Percentiles rank a stretch among this genome's conserved stretches.
Conservation (phyloP, 352 stramenopile species). For the Globisporangium recalcitrans region DNA sequence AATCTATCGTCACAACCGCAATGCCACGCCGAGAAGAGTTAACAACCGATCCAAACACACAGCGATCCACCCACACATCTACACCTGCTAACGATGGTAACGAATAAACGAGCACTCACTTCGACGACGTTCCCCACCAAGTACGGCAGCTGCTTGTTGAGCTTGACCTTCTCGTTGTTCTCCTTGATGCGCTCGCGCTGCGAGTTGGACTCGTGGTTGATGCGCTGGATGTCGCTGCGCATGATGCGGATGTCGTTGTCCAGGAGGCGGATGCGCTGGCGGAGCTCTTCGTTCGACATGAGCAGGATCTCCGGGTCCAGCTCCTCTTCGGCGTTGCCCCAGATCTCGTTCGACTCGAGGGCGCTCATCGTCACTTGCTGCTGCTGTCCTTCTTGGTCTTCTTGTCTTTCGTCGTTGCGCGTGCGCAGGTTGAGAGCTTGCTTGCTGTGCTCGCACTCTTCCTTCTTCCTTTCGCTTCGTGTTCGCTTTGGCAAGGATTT, state of each 20-base stretch:
- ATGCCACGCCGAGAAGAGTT: background rate
- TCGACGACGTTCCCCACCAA: constrained; percentile 99
- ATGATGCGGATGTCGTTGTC: constrained; percentile 98
- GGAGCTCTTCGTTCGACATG: constrained; percentile 95
- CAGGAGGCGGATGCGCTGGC: constrained; percentile 93
- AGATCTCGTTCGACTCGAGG: constrained; percentile 61
- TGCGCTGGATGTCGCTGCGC: constrained; percentile 94
- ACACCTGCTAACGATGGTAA: constrained; percentile 24
- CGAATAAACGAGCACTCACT: constrained; percentile 26
- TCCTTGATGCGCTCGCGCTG: constrained; percentile 96
- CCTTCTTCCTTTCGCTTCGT: constrained; percentile 14
- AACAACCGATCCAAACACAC: constrained; percentile 6
- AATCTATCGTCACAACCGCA: constrained; percentile 22
- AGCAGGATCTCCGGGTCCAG: constrained; percentile 89
- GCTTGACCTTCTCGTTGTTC: constrained; percentile 99
- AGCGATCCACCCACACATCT: background rate
- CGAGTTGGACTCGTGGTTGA: constrained; percentile 93
- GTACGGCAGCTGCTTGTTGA: constrained; percentile 99
- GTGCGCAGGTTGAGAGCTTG: background rate
- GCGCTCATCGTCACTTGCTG: constrained; percentile 40
- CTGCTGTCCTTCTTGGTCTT: background rate
- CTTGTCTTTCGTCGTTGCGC: background rate
- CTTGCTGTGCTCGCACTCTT: background rate
- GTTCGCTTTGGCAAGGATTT: constrained; percentile 8
- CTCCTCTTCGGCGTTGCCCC: constrained; percentile 43